Percentiles rank a stretch among this genome's conserved stretches.
Conservation (phyloP, 306 rosid species). For the Cicer pinnatifidum region DNA sequence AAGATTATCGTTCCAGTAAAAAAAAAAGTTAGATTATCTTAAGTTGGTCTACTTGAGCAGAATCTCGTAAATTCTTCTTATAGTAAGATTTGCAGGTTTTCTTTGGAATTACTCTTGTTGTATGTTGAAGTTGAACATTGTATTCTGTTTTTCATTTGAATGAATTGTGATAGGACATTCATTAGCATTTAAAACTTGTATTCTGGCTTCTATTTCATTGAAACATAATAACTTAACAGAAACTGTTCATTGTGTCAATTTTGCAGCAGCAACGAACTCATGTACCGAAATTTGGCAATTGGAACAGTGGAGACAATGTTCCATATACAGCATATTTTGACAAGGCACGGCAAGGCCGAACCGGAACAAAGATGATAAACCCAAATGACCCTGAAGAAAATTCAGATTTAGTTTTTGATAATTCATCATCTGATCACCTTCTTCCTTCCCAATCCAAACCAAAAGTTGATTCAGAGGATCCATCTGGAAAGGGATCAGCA, state of each 20-base stretch:
- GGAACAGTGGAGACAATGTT: constrained; percentile 84
- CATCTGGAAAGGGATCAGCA: constrained; percentile 44
- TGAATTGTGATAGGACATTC: neutral
- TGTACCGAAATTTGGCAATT: constrained; percentile 89
- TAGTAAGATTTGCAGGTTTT: constrained; percentile 6
- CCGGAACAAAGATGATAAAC: constrained; percentile 71
- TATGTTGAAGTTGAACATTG: neutral
- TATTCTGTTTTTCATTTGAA: neutral
- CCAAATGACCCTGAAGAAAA: constrained; percentile 89
- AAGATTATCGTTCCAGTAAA: neutral
- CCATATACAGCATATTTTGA: constrained; percentile 92
- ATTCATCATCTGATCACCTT: constrained; percentile 51
- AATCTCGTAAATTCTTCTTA: constrained; percentile 16
- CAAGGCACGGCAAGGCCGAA: constrained; percentile 83
- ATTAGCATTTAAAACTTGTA: constrained; percentile 28
- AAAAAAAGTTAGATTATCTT: neutral
- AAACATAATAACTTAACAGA: constrained; percentile 41
- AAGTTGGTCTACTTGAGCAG: constrained; percentile 6
- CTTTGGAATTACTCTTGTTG: constrained; percentile 3
- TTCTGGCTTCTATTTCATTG: constrained; percentile 34
- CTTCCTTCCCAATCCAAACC: constrained; percentile 57
- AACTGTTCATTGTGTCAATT: constrained; percentile 47
- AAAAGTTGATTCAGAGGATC: constrained; percentile 47
- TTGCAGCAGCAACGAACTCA: constrained; percentile 87
- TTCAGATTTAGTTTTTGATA: constrained; percentile 50